Conservation (phyloP, 2,329 filamentous ascomycete species). For the Rutstroemia sp. region DNA sequence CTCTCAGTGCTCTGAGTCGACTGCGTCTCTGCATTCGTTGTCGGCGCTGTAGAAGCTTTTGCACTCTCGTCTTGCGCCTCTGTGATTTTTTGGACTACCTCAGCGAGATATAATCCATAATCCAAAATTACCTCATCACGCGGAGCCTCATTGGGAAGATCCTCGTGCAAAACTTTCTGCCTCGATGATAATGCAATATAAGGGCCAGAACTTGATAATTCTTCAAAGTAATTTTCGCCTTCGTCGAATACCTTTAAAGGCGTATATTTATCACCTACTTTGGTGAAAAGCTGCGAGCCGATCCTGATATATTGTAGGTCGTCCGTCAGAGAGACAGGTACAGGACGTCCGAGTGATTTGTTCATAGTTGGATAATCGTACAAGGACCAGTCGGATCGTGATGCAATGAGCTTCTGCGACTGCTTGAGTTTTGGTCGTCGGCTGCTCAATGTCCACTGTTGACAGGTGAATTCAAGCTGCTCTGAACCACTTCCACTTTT, state of each 20-base stretch:
- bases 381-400: background rate
- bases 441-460: background rate
- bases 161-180: background rate
- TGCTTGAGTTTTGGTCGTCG: background rate
- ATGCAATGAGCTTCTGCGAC: background rate
- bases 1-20: background rate
- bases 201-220: background rate
- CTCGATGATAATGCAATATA: background rate
- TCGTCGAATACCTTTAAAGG: background rate
- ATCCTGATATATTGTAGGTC: background rate
- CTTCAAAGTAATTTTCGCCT: background rate
- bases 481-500: background rate
- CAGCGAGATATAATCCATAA: background rate
- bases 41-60: background rate
- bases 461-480: constrained; percentile 2
- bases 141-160: background rate
- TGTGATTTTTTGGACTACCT: background rate
- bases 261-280: background rate
- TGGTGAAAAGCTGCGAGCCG: background rate
- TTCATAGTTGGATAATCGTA: background rate
- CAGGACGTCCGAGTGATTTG: background rate
- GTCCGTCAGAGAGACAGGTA: background rate
- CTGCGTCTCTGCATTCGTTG: background rate
- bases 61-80: background rate
- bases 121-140: background rate